Conservation (phyloP, 202 grass and related monocot genomes). For the Saccharum hybrid region DNA sequence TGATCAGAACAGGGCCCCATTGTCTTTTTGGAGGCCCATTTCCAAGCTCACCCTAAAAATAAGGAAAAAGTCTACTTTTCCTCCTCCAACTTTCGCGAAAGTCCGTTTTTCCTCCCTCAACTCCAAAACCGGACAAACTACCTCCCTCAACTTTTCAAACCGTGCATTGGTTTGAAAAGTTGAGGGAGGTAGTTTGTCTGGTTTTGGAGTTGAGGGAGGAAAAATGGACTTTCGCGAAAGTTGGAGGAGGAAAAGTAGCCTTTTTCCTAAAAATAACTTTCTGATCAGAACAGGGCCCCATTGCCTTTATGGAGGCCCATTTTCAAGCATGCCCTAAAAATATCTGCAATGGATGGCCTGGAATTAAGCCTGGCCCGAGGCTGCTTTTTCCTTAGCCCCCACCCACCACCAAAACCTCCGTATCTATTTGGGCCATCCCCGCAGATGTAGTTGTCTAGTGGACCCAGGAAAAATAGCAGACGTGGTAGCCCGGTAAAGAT, state of each 20-base stretch:
- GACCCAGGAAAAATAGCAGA: neutral
- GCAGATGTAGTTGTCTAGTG: neutral
- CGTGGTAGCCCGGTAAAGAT: neutral
- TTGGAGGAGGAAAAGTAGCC: too few relatives aligned
- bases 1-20: neutral
- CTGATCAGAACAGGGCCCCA: neutral
- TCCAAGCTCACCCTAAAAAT: neutral
- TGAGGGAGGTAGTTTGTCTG: too few relatives aligned
- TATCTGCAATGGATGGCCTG: neutral
- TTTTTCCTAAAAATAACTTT: too few relatives aligned
- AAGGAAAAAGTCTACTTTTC: too few relatives aligned
- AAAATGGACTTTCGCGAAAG: too few relatives aligned
- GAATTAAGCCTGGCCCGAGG: neutral
- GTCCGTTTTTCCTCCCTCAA: too few relatives aligned
- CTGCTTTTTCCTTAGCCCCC: neutral
- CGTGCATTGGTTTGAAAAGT: too few relatives aligned
- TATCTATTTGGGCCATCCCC: slow-evolving; percentile 5
- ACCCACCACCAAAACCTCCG: neutral
- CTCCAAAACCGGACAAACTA: too few relatives aligned
- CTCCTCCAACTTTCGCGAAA: too few relatives aligned
- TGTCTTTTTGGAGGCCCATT: neutral
- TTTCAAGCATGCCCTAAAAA: neutral
- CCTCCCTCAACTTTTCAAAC: too few relatives aligned
- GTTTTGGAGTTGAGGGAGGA: too few relatives aligned
- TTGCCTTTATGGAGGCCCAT: neutral